Evolutionary conservation across 257 asterid species (phyloP), one percentile per base, ranked within the genome.

Genomic region (Avicennia marina): DNA sequence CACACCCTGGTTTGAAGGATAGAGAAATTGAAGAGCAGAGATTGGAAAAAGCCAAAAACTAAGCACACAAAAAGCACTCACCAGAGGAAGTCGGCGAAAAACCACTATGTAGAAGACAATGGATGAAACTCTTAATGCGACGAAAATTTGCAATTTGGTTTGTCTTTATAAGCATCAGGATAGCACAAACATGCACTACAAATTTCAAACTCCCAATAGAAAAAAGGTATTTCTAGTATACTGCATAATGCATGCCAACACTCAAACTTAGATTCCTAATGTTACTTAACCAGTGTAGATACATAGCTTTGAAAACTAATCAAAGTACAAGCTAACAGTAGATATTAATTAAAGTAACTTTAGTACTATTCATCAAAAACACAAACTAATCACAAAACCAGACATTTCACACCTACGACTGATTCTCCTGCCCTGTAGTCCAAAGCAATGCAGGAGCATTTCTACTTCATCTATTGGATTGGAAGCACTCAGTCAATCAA

Each of bases 11-110:
- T 53, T 65, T 76, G 42, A 81, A 76, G 62, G 72, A 60, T 39
- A 70, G 51, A 26, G 81, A 65, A 58, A 78, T 25, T 11, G 81
- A 56, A 42, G 67, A 62, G 65, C 77, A 79, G 55, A 85, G 67
- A 80, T 76, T 81, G 54, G 95, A 76, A 57, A n/a, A n/a, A 93
- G 61, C 40, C 98, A 94, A n/a, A 79, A 80, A 61, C 94, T 80
- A 20, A 91, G 80, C 47, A 86, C 77, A 68, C 95, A 84, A 60
- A 91, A 74, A 17, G 95, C 96, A 52, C 99, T 94, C 26, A 88
- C 86, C 45, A 88, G 65, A 40, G 98, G 95, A 13, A 91, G 68
- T 39, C 78, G 78, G 32, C 89, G 81, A 66, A 82, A 79, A 60
- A 80, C 68, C 66, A 78, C 68, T 32, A 85, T 56, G 56, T 93